These are phyloP conservation scores for Fusarium tupiense DNA, from an alignment of 2,329 filamentous ascomycete species.

Conservation along the genomic window DNA sequence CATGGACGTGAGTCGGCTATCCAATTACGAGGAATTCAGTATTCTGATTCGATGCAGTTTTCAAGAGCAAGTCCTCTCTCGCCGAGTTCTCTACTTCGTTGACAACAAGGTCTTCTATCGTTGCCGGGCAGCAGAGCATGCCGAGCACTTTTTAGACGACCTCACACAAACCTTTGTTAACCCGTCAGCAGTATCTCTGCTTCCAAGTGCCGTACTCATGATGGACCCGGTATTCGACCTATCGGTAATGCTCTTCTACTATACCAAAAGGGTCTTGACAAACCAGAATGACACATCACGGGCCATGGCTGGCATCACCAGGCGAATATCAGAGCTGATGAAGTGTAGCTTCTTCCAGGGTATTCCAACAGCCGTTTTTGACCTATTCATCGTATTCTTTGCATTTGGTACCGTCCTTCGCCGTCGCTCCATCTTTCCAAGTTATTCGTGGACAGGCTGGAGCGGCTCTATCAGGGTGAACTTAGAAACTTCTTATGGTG, in stretches of 20 bases:
- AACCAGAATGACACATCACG: background rate
- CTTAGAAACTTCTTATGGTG: accelerated
- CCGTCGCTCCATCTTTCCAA: accelerated
- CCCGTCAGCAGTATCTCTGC: too few species aligned
- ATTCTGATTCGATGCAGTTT: accelerated
- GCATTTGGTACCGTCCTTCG: accelerated
- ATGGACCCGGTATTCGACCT: accelerated
- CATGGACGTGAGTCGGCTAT: background rate
- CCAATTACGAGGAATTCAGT: accelerated
- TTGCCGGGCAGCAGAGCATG: background rate
- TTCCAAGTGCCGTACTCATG: background rate
- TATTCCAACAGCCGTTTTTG: accelerated
- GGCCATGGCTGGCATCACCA: background rate
- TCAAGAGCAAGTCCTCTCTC: background rate
- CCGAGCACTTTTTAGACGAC: background rate
- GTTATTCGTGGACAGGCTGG: background rate
- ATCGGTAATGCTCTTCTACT: accelerated
- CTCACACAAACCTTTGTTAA: background rate
- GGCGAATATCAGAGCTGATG: accelerated
- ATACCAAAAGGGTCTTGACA: background rate
- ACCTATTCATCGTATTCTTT: accelerated
- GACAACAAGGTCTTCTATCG: background rate
- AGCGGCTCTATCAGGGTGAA: accelerated
- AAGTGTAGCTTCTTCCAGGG: background rate
- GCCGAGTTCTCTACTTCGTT: background rate